These are phyloP conservation scores for Rhododendron griersonianum DNA, from an alignment of 148 eudicot species.

Conservation along the genomic window DNA sequence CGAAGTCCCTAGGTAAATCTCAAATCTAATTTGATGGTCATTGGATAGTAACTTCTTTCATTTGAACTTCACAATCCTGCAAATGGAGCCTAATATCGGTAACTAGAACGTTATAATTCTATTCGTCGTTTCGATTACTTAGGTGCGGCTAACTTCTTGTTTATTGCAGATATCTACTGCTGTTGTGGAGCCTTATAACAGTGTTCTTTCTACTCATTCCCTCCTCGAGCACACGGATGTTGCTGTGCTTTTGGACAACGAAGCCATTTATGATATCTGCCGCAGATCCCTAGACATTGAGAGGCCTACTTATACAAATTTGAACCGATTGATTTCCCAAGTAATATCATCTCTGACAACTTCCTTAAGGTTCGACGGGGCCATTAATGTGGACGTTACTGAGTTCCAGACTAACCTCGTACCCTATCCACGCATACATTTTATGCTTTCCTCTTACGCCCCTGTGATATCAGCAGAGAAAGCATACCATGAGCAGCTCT, in stretches of 20 bases:
- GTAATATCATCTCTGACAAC: constrained; percentile 57
- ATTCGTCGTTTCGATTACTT: not conserved
- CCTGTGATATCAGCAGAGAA: constrained; percentile 59
- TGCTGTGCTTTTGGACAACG: constrained; percentile 59
- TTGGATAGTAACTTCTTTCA: not conserved
- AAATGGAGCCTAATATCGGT: not conserved
- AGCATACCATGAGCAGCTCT: constrained; percentile 56
- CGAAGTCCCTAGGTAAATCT: not conserved
- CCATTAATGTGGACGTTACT: constrained; percentile 56
- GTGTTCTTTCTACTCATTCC: constrained; percentile 61
- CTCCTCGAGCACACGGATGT: constrained; percentile 66
- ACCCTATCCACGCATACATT: constrained; percentile 64
- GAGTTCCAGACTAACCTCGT: constrained; percentile 70
- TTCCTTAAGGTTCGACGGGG: constrained; percentile 61
- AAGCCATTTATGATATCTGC: constrained; percentile 62
- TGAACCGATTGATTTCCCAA: constrained; percentile 55
- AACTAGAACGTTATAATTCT: not conserved
- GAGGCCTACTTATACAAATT: constrained; percentile 56
- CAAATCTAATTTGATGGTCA: not conserved
- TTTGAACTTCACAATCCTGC: not conserved
- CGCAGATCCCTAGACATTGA: constrained; percentile 53
- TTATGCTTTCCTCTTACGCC: constrained; percentile 65
- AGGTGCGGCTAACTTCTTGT: not conserved
- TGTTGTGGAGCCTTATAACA: constrained; percentile 66
- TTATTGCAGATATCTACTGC: constrained; percentile 59